Evolutionary conservation across 129 eudicot species (phyloP).

Genomic region (Calendula officinalis): DNA sequence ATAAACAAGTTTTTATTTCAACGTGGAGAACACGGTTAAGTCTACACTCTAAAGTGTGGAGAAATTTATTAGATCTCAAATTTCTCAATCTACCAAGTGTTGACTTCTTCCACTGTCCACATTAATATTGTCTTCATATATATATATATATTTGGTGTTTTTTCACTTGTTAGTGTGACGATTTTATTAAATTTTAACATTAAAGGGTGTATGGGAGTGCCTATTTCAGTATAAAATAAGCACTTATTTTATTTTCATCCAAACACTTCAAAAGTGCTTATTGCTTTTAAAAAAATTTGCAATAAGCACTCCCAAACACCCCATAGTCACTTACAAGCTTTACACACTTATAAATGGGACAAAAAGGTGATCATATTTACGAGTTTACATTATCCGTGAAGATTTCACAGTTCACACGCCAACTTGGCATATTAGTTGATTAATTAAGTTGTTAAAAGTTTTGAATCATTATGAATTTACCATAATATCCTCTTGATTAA

Average conservation of each 20-base stretch:
- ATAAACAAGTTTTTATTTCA: neutral
- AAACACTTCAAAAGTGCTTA: too few species aligned
- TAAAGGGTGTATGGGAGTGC: too few species aligned
- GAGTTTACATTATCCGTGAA: neutral
- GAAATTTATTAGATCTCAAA: neutral
- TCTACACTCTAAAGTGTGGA: neutral
- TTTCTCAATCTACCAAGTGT: neutral
- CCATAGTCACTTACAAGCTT: neutral
- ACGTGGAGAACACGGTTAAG: neutral
- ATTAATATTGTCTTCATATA: neutral
- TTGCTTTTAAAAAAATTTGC: too few species aligned
- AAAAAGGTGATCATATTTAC: neutral
- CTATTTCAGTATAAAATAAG: too few species aligned
- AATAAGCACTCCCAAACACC: too few species aligned
- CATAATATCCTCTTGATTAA: conserved; percentile 18
- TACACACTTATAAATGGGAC: neutral
- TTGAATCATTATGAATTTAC: conserved; percentile 21
- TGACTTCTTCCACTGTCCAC: neutral
- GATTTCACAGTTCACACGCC: neutral
- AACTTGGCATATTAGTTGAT: conserved; percentile 10
- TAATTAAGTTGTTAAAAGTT: conserved; percentile 2
- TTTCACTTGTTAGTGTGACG: neutral
- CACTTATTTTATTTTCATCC: too few species aligned
- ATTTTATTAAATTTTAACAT: neutral
- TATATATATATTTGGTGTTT: neutral